Conservation (phyloP, 805 yeast species). For the Teunomyces gatunensis region DNA sequence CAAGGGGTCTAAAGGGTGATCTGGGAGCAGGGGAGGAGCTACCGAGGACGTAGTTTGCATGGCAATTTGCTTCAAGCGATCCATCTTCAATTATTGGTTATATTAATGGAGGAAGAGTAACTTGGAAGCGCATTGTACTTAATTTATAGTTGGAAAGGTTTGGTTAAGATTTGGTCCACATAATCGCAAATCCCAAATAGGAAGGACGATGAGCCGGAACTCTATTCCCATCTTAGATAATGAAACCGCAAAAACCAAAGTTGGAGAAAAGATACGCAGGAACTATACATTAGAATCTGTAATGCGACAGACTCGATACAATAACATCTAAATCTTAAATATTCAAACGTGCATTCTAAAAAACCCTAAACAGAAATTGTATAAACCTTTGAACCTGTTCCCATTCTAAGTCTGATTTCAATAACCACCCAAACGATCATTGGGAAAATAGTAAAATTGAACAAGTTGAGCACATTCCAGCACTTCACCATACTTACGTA, state of each 20-base stretch:
- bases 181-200: not conserved
- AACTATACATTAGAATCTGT: not conserved
- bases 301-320: not conserved
- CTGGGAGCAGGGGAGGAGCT: conserved; percentile 53
- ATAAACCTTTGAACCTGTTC: not conserved
- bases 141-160: not conserved
- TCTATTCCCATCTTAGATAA: not conserved
- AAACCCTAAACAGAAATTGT: not conserved
- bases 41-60: conserved; percentile 56
- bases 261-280: not conserved
- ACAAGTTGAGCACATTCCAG: conserved; percentile 16
- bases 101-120: not conserved
- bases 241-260: not conserved
- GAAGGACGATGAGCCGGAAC: conserved; percentile 4
- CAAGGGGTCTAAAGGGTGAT: conserved; percentile 72
- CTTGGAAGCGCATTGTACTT: not conserved
- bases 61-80: conserved; percentile 64
- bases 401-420: conserved; percentile 11
- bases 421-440: conserved; percentile 20
- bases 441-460: conserved; percentile 20
- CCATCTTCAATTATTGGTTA: conserved; percentile 38
- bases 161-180: not conserved
- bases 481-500: conserved; percentile 14
- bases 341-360: not conserved
- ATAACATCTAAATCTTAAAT: not conserved